Conservation (phyloP, 2,329 filamentous ascomycete species). For the Colletotrichum sp. region DNA sequence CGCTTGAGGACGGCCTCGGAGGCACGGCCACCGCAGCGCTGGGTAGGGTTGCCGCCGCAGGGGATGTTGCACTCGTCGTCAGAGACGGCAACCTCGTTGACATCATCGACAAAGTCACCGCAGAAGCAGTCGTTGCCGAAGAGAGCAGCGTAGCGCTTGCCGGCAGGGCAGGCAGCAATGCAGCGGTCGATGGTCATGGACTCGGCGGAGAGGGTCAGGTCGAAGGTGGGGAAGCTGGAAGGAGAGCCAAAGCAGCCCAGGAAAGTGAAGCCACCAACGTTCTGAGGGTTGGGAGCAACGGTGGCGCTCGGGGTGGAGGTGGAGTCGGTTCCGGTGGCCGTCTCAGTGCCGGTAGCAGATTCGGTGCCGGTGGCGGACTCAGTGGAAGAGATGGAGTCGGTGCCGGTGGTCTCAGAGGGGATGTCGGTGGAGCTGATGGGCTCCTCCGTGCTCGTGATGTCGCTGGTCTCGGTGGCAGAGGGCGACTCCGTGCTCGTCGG, state of each 20-base stretch:
- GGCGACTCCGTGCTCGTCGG: background rate
- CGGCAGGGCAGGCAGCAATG: slow-evolving; percentile 26
- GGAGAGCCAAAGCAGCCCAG: slow-evolving; percentile 33
- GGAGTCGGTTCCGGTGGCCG: background rate
- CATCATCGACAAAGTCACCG: slow-evolving; percentile 21
- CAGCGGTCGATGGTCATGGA: slow-evolving; percentile 30
- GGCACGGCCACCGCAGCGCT: slow-evolving; percentile 48
- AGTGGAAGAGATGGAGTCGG: background rate
- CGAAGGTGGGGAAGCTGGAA: slow-evolving; percentile 31
- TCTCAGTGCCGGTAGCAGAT: background rate
- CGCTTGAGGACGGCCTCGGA: background rate
- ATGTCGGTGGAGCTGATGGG: background rate
- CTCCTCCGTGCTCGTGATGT: background rate
- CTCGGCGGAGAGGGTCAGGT: slow-evolving; percentile 7
- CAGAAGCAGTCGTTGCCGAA: slow-evolving; percentile 27
- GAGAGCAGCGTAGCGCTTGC: slow-evolving; percentile 4
- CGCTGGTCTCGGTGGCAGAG: background rate
- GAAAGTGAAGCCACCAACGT: slow-evolving; percentile 24
- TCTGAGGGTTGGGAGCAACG: slow-evolving; percentile 5
- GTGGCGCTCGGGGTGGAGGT: background rate
- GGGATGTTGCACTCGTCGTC: slow-evolving; percentile 35
- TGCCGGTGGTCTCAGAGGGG: background rate
- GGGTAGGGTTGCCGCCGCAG: slow-evolving; percentile 43
- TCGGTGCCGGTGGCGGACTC: too few species aligned
- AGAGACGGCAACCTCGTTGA: background rate